These are phyloP conservation scores for Dioscorea dumetorum DNA, from an alignment of 106 monocot genomes.

Conservation along the genomic window DNA sequence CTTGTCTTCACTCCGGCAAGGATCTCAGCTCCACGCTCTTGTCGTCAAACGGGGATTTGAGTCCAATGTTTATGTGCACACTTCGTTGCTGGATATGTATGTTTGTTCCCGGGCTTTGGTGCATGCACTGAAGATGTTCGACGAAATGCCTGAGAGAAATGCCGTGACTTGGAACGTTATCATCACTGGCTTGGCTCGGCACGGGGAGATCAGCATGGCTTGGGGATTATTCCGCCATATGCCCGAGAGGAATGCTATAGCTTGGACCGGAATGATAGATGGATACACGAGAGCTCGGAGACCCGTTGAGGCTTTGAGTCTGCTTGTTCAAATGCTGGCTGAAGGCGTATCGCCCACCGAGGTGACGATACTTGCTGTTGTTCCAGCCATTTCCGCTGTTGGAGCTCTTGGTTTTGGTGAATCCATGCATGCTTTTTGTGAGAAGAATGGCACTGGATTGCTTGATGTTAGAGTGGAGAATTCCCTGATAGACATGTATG, in stretches of 20 bases:
- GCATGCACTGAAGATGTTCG: slow-evolving; percentile 41
- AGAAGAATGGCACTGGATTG: slow-evolving; percentile 26
- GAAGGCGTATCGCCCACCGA: slow-evolving; percentile 37
- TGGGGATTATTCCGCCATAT: slow-evolving; percentile 37
- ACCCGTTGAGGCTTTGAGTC: slow-evolving; percentile 23
- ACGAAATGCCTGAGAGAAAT: slow-evolving; percentile 57
- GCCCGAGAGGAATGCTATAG: slow-evolving; percentile 44
- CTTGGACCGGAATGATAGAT: slow-evolving; percentile 81
- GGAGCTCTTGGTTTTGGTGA: slow-evolving; percentile 24
- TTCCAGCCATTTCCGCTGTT: slow-evolving; percentile 47
- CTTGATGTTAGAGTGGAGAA: slow-evolving; percentile 56
- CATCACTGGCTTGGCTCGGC: slow-evolving; percentile 44
- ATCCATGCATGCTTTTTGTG: slow-evolving; percentile 40
- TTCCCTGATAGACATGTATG: slow-evolving; percentile 77
- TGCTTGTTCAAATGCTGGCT: slow-evolving; percentile 43
- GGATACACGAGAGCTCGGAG: slow-evolving; percentile 35
- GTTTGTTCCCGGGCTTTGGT: slow-evolving; percentile 15
- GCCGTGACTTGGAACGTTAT: slow-evolving; percentile 61
- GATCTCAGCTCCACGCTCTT: slow-evolving; percentile 42
- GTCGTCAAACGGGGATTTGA: slow-evolving; percentile 39
- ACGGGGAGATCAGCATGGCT: slow-evolving; percentile 39
- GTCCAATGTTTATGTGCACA: slow-evolving; percentile 54
- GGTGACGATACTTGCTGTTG: slow-evolving; percentile 57
- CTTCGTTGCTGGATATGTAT: slow-evolving; percentile 54
- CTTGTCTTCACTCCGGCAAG: not conserved